Base-by-base conservation (phyloP, 495 filamentous ascomycete genomes). In the Penicillium mononematosum region DNA sequence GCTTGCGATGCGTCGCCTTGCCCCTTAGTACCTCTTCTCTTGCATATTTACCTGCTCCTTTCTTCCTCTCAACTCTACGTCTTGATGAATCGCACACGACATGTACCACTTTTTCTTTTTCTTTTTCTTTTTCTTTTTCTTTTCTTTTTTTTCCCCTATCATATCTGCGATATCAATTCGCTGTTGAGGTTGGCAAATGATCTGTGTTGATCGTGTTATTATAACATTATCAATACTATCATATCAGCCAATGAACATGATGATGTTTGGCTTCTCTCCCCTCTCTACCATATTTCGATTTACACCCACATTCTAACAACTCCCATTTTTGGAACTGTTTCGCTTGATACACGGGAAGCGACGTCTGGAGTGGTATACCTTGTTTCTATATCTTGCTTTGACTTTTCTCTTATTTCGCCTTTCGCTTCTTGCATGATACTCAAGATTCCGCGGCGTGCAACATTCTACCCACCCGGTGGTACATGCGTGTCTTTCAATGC, bases 261-360 rank as follows among this genome's bases (percentile, higher is more conserved):
- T 51, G 34, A 54, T 5, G 1, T 32, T 14, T 38, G n/a, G 31
- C 6, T 17, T 4, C 20, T 31, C 22, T 22, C 2, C 2, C 24
- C 4, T 27, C 10, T 34, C 31, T 10, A 5, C 31, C 31, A 1
- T 25, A 14, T 55, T 41, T 20, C 16, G 14, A 31, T 27, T 19
- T 29, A 50, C 49, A 17, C 22, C 22, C n/a, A 27, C 43, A 2
- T 56, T 39, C 3, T 7, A 39, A 4, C n/a, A 39, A 9, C 36
- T 38, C 14, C 34, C 9, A 31, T 17, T 34, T 29, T 4, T 24
- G 22, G 22, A 24, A 24, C 22, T 24, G 0, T 24, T 24, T 24
- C 22, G 61, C 61, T 59, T 44, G 48, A 58, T 56, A 64, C n/a
- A 64, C 46, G 61, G 34, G 44, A 53, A 54, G 58, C 61, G 53